A percentile compares a stretch with the other conserved stretches of the same genome.
phyloP scores from a whole-genome alignment of 257 asterid species.

The Nicotiana tomentosiformis region DNA sequence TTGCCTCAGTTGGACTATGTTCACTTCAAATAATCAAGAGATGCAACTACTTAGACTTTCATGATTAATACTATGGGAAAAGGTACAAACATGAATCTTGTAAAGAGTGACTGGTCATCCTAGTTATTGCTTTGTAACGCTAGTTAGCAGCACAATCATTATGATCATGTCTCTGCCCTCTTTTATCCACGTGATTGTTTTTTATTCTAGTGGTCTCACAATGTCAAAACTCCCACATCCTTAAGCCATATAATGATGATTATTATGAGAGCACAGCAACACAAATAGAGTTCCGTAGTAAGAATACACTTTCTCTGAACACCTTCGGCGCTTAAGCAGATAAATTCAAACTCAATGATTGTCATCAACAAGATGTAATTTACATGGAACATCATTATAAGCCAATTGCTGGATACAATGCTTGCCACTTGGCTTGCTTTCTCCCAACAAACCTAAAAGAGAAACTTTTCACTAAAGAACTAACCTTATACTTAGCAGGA shows the following conservation, averaged over 20 bases:
- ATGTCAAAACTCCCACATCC: background rate
- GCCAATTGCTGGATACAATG: background rate
- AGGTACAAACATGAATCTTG: background rate
- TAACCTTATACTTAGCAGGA: slow-evolving; percentile 86
- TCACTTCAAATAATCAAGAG: background rate
- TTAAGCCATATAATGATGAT: background rate
- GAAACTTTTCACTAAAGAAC: background rate
- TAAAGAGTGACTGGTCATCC: background rate
- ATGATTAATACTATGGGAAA: background rate
- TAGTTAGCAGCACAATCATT: background rate
- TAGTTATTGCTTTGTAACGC: background rate
- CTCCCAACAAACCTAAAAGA: background rate
- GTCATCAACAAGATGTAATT: too few species aligned
- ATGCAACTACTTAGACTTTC: background rate
- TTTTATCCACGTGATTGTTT: background rate
- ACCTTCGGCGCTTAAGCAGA: background rate
- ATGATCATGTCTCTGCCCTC: background rate
- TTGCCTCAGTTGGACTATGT: background rate
- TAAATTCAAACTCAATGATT: background rate
- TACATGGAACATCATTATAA: too few species aligned
- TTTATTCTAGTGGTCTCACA: background rate
- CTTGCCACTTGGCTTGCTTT: background rate
- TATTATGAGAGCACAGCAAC: background rate
- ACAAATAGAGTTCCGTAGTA: background rate
- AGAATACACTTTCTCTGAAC: background rate